These are phyloP conservation scores for Tieghemostelium lacteum DNA, from an alignment of 78 protist species.

Conservation along the genomic window DNA sequence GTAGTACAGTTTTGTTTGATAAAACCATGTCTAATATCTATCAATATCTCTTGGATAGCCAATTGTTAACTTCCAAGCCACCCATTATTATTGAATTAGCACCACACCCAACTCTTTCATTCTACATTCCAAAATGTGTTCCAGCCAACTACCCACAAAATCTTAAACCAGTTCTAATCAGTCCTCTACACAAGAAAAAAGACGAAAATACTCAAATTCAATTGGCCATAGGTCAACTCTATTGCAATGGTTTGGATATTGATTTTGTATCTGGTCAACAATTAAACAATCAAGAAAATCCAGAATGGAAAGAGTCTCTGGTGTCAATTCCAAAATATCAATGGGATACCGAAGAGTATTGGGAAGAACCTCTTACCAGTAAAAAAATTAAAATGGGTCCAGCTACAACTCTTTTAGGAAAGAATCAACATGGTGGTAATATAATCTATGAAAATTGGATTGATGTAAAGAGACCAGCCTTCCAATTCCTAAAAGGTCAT, in stretches of 20 bases:
- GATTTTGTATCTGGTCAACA: conserved; percentile 10
- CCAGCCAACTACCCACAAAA: conserved; percentile 12
- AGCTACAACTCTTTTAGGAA: not conserved
- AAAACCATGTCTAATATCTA: not conserved
- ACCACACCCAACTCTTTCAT: conserved; percentile 50
- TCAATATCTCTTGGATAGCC: not conserved
- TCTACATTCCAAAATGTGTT: not conserved
- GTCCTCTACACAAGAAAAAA: conserved; percentile 16
- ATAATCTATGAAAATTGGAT: not conserved
- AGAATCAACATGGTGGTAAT: not conserved
- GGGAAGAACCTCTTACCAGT: conserved; percentile 14
- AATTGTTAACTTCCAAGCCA: not conserved
- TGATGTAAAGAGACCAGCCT: not conserved
- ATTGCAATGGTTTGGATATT: conserved; percentile 7
- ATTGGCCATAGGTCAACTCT: not conserved
- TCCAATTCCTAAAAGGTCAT: conserved; percentile 34
- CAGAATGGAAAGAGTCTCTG: not conserved
- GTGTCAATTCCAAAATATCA: conserved; percentile 26
- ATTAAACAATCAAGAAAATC: not conserved
- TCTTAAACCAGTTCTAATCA: not conserved
- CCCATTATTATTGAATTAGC: conserved; percentile 28
- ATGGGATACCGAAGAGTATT: conserved; percentile 48
- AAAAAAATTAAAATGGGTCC: conserved; percentile 6
- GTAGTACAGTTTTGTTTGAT: not conserved
- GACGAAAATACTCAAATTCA: not conserved